phyloP scores from a whole-genome alignment of 1,284 basidiomycete species.

The Apiotrichum laibachii region DNA sequence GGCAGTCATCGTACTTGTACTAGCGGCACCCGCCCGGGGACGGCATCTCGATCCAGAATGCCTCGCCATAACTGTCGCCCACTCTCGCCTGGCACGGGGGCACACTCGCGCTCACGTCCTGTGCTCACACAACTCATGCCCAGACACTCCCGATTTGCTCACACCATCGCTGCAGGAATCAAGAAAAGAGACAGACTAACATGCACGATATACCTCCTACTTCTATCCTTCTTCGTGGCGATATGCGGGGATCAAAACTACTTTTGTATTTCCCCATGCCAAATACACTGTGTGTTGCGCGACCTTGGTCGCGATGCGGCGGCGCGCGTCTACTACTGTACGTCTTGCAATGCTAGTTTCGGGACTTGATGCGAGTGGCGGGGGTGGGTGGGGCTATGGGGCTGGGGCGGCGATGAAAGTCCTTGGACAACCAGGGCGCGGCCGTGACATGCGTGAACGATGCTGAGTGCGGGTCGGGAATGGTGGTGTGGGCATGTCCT shows the following conservation, averaged over 20 bases:
- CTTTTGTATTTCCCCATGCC: background rate
- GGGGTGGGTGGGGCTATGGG: conserved; percentile 1
- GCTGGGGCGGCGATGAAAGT: conserved; percentile 37
- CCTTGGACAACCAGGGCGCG: conserved; percentile 51
- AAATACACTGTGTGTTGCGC: conserved; percentile 4
- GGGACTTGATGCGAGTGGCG: conserved; percentile 20
- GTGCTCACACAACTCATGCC: too few species aligned
- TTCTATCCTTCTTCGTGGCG: conserved; percentile 18
- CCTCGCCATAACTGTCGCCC: too few species aligned
- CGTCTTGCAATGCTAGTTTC: conserved; percentile 21
- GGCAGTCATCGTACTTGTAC: too few species aligned
- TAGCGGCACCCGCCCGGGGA: too few species aligned
- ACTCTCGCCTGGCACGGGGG: too few species aligned
- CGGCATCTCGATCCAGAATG: too few species aligned
- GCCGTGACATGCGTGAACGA: conserved; percentile 25
- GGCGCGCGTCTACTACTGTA: background rate
- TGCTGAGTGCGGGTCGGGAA: conserved; percentile 14
- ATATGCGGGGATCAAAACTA: background rate
- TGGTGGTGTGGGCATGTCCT: conserved; percentile 14
- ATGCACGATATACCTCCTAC: conserved; percentile 13
- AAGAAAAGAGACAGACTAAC: conserved; percentile 16
- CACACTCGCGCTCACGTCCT: too few species aligned
- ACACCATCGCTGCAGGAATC: background rate
- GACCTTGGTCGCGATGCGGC: conserved; percentile 14
- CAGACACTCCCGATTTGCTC: background rate